Conservation (phyloP, 805 yeast genomes). For the Huiozyma sinensis region DNA sequence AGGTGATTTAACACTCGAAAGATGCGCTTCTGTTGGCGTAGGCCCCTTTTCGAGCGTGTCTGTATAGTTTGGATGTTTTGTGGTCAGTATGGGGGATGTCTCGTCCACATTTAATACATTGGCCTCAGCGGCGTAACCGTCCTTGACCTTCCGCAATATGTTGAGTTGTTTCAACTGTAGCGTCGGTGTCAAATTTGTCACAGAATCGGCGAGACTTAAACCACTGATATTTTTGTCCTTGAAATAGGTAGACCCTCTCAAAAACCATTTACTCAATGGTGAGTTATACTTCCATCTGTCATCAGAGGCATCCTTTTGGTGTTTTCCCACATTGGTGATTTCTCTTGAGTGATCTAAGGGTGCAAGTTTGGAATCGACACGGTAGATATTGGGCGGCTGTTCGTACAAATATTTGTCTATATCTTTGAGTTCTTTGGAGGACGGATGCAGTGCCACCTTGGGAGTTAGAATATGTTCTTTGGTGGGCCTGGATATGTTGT, state of each 20-base stretch:
- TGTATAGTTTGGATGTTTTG: not conserved
- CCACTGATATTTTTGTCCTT: constrained; percentile 6
- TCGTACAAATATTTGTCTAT: constrained; percentile 17
- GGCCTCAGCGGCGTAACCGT: constrained; percentile 7
- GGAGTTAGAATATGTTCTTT: constrained; percentile 17
- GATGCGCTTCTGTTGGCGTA: not conserved
- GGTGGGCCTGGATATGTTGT: constrained; percentile 10
- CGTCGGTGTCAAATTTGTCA: constrained; percentile 15
- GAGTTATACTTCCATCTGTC: constrained; percentile 25
- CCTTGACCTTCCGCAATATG: constrained; percentile 15
- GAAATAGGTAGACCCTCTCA: constrained; percentile 22
- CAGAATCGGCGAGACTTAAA: constrained; percentile 1
- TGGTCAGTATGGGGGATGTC: constrained; percentile 15
- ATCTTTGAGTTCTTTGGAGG: constrained; percentile 1
- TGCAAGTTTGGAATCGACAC: constrained; percentile 15
- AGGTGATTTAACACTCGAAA: not conserved
- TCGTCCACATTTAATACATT: constrained; percentile 9
- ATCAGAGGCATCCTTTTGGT: not conserved
- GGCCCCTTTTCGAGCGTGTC: not conserved
- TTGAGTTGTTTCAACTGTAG: constrained; percentile 21
- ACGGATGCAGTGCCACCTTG: constrained; percentile 3
- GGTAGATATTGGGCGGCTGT: constrained; percentile 20
- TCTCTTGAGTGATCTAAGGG: not conserved
- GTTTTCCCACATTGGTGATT: not conserved
- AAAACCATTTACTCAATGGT: constrained; percentile 27